Evolutionary conservation across 2,329 filamentous ascomycete species (phyloP).

Genomic region (Diaporthe vaccinii): DNA sequence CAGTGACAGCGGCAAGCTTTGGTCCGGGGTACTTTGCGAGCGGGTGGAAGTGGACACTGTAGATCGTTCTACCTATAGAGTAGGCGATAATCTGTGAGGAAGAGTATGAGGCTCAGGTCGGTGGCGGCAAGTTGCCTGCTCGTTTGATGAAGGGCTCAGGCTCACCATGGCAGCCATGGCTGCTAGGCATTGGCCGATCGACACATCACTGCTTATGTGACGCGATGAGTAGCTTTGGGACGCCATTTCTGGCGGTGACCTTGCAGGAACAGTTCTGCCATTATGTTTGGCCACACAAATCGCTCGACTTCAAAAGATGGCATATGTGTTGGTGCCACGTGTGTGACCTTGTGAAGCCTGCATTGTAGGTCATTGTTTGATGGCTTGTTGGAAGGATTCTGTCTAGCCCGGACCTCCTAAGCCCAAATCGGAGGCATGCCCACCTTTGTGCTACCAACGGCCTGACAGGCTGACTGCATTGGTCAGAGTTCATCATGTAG

Average conservation of each 20-base stretch:
- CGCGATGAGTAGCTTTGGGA: background rate
- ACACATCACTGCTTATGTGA: background rate
- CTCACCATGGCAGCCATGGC: background rate
- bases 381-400: background rate
- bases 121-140: background rate
- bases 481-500: too few species aligned
- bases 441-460: background rate
- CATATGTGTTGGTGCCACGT: background rate
- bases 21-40: conserved; percentile 25
- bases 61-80: conserved; percentile 9
- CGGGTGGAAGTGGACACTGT: conserved; percentile 18
- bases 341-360: background rate
- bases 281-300: background rate
- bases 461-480: background rate
- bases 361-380: background rate
- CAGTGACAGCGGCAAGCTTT: conserved; percentile 15
- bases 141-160: background rate
- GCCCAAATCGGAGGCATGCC: background rate
- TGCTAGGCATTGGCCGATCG: background rate
- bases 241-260: background rate
- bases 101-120: background rate
- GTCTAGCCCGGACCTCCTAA: background rate
- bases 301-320: background rate
- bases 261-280: background rate
- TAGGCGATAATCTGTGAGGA: conserved; percentile 1